Percentiles rank a stretch among this genome's conserved stretches.
These are phyloP conservation scores for Apiotrichum laibachii DNA, from an alignment of 1,284 basidiomycete species.

Conservation along the genomic window DNA sequence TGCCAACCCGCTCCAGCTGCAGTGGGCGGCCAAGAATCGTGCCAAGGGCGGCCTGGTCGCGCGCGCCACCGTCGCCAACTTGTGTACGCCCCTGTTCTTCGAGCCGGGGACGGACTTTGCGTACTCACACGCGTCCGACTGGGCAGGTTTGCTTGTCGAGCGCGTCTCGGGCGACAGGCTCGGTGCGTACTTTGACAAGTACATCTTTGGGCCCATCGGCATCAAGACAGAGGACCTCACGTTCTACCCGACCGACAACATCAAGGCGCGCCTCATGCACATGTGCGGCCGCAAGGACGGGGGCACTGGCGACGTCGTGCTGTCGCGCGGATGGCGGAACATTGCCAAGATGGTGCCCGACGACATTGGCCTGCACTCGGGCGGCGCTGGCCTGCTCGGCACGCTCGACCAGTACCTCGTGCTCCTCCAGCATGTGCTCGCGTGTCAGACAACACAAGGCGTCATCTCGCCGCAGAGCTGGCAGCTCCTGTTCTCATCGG, in stretches of 20 bases:
- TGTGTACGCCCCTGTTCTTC: conserved; percentile 25
- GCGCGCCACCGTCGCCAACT: background rate
- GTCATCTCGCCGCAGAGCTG: conserved; percentile 26
- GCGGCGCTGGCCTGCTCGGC: conserved; percentile 41
- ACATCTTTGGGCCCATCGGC: conserved; percentile 17
- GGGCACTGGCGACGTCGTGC: conserved; percentile 14
- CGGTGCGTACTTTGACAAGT: conserved; percentile 30
- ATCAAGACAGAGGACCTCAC: conserved; percentile 24
- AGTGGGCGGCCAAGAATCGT: background rate
- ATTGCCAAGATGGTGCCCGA: conserved; percentile 19
- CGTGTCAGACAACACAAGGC: conserved; percentile 10
- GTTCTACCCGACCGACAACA: conserved; percentile 30
- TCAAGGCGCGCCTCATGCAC: conserved; percentile 9
- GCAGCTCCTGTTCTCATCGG: conserved; percentile 27
- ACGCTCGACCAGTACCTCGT: conserved; percentile 35
- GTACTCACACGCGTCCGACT: conserved; percentile 44
- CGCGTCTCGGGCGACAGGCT: conserved; percentile 34
- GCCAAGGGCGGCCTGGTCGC: background rate
- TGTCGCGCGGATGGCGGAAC: conserved; percentile 28
- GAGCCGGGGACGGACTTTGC: conserved; percentile 35
- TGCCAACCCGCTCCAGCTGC: background rate
- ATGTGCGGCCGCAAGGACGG: conserved; percentile 22
- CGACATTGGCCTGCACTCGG: conserved; percentile 21
- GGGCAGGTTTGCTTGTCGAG: conserved; percentile 38
- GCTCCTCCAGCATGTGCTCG: conserved; percentile 33